Evolutionary conservation across 1,284 basidiomycete genomes (phyloP), one percentile per base, ranked within the genome.

Genomic region (Irpex sp.): DNA sequence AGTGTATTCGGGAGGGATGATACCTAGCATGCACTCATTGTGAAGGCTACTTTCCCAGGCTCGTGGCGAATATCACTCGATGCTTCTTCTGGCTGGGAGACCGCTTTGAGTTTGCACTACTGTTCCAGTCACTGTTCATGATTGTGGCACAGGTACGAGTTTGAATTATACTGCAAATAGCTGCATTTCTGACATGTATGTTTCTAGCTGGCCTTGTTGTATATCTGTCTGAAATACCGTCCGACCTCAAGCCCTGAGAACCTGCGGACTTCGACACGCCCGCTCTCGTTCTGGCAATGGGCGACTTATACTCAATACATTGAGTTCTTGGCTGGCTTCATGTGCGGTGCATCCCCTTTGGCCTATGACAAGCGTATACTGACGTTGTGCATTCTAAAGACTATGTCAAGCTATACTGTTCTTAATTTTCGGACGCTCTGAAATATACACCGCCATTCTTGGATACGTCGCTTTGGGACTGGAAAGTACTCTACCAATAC

Each of bases 71-170:
- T 80, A 94, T 96, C 69, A 92, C 92, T 22, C 86, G 94, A 77
- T 95, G 94, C 81, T 96, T 96, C 85, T 96, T 96, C 83, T 96
- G 96, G 95, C 82, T 97, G 65, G 95, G 95, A 79, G 87, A 92
- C 67, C 92, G 81, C 62, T 97, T 96, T 80, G 96, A 96, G 83
- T 82, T 89, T 63, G 87, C 95, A 1, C 83, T 97, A 67, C 84
- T 96, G 49, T 75, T 95, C 13, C 94, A 96, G 80, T 94, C 93
- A 18, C 81, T 96, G 70, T 83, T 95, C 69, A 95, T 96, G 94
- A 95, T 96, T 74, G 72, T 93, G 62, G 89, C 94, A 6, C 94
- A 96, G 84, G 94, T 94, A 76, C 70, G 85, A 67, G 69, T 60
- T 70, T n/a, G 64, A 72, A 63, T 49, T 69, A 65, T 70, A 64